These are phyloP conservation scores for Clavispora fructus DNA, from an alignment of 805 yeast genomes.

Conservation along the genomic window DNA sequence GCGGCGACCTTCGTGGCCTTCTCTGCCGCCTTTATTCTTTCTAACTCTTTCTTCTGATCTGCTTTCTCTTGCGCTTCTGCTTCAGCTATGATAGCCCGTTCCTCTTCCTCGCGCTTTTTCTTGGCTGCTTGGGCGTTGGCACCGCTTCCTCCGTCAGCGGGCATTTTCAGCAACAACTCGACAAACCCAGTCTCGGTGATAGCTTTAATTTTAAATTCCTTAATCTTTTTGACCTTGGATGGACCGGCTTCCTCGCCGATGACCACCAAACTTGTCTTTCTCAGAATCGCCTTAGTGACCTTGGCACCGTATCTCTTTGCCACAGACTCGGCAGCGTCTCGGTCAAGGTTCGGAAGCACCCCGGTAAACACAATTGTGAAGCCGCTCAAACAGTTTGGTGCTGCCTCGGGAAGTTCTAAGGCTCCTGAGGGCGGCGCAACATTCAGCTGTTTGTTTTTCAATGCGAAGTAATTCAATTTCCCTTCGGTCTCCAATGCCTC, in stretches of 20 bases:
- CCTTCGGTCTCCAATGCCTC: conserved; percentile 47
- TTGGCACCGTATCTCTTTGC: conserved; percentile 89
- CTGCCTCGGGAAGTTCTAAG: conserved; percentile 69
- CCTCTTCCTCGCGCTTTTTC: conserved; percentile 65
- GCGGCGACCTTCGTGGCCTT: background rate
- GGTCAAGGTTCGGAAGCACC: conserved; percentile 68
- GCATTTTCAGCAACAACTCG: conserved; percentile 70
- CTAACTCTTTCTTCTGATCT: conserved; percentile 33
- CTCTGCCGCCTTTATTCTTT: conserved; percentile 27
- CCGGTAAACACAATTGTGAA: conserved; percentile 94
- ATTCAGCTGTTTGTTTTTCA: conserved; percentile 24
- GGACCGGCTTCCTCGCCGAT: conserved; percentile 97
- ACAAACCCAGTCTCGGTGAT: conserved; percentile 84
- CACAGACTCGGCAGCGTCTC: conserved; percentile 67
- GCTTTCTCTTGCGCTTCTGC: conserved; percentile 41
- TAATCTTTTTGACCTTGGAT: conserved; percentile 79
- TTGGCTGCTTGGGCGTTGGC: conserved; percentile 69
- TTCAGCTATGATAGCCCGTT: conserved; percentile 44
- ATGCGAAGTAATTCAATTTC: conserved; percentile 54
- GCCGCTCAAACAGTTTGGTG: conserved; percentile 82
- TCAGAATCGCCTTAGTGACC: conserved; percentile 79
- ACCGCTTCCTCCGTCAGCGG: conserved; percentile 89
- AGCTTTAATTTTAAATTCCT: conserved; percentile 67
- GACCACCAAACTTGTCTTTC: conserved; percentile 83
- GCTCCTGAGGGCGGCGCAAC: conserved; percentile 26